These are phyloP conservation scores for Penicillium sclerotigenum DNA, from an alignment of 2,329 filamentous ascomycete species.

Conservation along the genomic window DNA sequence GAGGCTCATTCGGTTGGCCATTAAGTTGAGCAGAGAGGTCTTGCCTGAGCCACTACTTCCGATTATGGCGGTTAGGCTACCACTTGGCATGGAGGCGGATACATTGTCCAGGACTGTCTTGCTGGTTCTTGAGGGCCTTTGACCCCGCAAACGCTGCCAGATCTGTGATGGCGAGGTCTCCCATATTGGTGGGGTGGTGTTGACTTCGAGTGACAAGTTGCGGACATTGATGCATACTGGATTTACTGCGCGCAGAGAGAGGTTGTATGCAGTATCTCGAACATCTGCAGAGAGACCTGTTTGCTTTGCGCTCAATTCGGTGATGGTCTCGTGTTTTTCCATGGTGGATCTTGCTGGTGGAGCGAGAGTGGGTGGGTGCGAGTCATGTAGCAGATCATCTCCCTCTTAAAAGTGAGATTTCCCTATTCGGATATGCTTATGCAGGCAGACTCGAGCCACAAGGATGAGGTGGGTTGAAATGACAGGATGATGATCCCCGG, in stretches of 20 bases:
- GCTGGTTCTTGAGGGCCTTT: slow-evolving; percentile 22
- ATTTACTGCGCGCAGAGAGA: slow-evolving; percentile 42
- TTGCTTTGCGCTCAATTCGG: slow-evolving; percentile 14
- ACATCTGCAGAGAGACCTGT: slow-evolving; percentile 2
- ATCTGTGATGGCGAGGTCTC: slow-evolving; percentile 31
- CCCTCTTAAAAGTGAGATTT: neutral
- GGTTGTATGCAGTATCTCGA: slow-evolving; percentile 22
- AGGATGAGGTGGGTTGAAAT: neutral
- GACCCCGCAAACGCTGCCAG: slow-evolving; percentile 30
- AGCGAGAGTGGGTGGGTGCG: neutral
- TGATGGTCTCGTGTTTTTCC: slow-evolving; percentile 18
- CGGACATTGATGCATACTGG: slow-evolving; percentile 40
- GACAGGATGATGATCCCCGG: neutral
- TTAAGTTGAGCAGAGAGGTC: slow-evolving; percentile 67
- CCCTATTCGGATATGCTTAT: neutral
- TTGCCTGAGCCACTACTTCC: slow-evolving; percentile 73
- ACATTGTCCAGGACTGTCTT: slow-evolving; percentile 61
- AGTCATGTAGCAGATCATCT: neutral
- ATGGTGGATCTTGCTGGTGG: neutral
- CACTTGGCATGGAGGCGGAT: slow-evolving; percentile 60
- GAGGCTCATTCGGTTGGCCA: slow-evolving; percentile 65
- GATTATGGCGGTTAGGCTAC: slow-evolving; percentile 71
- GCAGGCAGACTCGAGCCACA: neutral
- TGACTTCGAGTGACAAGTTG: slow-evolving; percentile 33
- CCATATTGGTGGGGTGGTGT: slow-evolving; percentile 35